phyloP scores from a whole-genome alignment of 768 basidiomycete genomes.

The Lactarius akahatsu region DNA sequence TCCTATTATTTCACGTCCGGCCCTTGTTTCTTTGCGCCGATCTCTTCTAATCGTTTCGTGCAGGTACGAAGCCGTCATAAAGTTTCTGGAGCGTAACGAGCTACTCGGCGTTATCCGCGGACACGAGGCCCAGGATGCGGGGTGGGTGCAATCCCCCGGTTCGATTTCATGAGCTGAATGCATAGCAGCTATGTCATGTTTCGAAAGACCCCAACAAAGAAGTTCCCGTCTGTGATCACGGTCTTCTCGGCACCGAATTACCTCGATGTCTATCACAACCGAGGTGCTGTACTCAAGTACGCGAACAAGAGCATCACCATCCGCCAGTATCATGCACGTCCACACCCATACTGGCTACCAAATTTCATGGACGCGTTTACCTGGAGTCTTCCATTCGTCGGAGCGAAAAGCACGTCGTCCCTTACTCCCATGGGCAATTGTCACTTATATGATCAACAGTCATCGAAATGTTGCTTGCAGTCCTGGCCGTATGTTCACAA shows the following conservation, averaged over 20 bases:
- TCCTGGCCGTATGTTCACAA: conserved; percentile 92
- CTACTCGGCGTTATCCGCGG: conserved; percentile 93
- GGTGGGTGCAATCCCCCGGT: conserved; percentile 47
- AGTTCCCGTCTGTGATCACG: conserved; percentile 95
- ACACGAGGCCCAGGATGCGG: conserved; percentile 96
- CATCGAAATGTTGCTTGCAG: conserved; percentile 97
- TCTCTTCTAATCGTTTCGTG: conserved; percentile 6
- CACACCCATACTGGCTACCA: conserved; percentile 90
- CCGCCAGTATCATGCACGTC: conserved; percentile 48
- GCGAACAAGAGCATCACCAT: conserved; percentile 97
- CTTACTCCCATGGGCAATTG: neutral
- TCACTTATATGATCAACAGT: conserved; percentile 46
- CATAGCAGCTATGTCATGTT: conserved; percentile 81
- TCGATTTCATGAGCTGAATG: neutral
- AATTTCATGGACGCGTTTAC: conserved; percentile 99
- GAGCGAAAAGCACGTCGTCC: conserved; percentile 83
- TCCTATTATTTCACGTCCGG: conserved; percentile 89
- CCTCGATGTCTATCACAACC: conserved; percentile 94
- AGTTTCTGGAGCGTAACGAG: conserved; percentile 90
- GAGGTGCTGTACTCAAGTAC: conserved; percentile 95
- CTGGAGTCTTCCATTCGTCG: conserved; percentile 97
- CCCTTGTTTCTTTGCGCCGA: conserved; percentile 18
- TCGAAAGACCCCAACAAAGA: conserved; percentile 90
- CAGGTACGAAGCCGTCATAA: conserved; percentile 85
- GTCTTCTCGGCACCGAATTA: conserved; percentile 98